Conservation (phyloP, 2,329 filamentous ascomycete genomes). For the Pseudocercospora fuligena region DNA sequence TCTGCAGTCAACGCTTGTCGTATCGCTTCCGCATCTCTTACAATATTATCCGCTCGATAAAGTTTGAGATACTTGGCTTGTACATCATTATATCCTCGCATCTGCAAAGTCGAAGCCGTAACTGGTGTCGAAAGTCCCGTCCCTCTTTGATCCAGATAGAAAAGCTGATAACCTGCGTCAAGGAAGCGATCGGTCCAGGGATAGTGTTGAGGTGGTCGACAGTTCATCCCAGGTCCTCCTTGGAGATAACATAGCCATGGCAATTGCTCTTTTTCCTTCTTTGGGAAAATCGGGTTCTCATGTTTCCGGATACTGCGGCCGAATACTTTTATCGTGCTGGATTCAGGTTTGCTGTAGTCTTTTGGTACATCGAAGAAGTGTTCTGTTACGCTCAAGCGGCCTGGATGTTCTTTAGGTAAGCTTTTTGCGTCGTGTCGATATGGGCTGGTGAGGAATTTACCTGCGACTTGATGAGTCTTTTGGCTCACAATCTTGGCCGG, state of each 20-base stretch:
- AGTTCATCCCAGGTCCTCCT: constrained; percentile 83
- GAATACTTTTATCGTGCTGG: constrained; percentile 73
- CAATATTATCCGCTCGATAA: constrained; percentile 89
- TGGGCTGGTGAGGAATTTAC: constrained; percentile 34
- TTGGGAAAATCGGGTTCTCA: constrained; percentile 56
- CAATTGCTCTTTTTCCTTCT: constrained; percentile 59
- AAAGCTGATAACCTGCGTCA: constrained; percentile 78
- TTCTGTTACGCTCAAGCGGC: constrained; percentile 76
- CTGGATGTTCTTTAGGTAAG: constrained; percentile 48
- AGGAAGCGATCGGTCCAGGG: constrained; percentile 73
- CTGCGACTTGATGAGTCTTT: constrained; percentile 51
- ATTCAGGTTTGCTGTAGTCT: constrained; percentile 69
- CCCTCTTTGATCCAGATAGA: constrained; percentile 89
- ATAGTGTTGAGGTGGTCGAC: constrained; percentile 73
- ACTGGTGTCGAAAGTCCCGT: constrained; percentile 85
- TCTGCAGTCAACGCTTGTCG: constrained; percentile 73
- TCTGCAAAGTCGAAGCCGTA: constrained; percentile 70
- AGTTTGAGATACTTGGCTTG: constrained; percentile 82
- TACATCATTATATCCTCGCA: constrained; percentile 64
- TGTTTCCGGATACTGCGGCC: constrained; percentile 72
- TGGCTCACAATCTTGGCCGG: constrained; percentile 55
- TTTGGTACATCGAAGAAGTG: constrained; percentile 86
- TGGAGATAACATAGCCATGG: constrained; percentile 75
- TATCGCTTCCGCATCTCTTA: constrained; percentile 86
- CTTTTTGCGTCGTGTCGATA: neutral